A percentile compares a stretch with the other conserved stretches of the same genome.
phyloP scores from a whole-genome alignment of 2,329 filamentous ascomycete genomes.

The Colletotrichum sp. region DNA sequence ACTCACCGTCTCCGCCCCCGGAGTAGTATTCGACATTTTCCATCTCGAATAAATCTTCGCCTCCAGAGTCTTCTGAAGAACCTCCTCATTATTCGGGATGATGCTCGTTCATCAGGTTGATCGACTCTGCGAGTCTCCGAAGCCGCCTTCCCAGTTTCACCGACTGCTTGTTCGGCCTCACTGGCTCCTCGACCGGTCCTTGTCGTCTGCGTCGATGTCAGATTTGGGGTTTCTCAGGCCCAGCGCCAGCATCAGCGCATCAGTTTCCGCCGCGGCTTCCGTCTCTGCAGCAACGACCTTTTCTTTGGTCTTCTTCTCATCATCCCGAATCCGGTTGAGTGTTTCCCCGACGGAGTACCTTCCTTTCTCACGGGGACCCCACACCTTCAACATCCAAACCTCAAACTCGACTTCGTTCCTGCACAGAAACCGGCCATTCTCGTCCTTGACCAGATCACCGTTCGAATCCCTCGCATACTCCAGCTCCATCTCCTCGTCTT shows the following conservation, averaged over 20 bases:
- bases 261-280: neutral
- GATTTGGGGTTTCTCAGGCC: neutral
- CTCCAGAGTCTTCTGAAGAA: no score
- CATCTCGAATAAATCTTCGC: no score
- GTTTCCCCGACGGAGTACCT: neutral
- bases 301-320: neutral
- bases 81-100: no score
- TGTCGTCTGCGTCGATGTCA: neutral
- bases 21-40: no score
- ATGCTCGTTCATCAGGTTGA: no score
- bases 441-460: neutral
- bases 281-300: neutral
- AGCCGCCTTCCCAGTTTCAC: no score
- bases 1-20: no score
- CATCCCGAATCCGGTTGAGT: neutral
- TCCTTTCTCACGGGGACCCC: neutral
- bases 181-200: neutral
- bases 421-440: rapidly evolving
- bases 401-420: neutral
- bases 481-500: neutral
- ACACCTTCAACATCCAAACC: neutral
- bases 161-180: no score
- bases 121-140: no score
- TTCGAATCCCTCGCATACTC: neutral
- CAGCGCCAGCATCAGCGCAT: neutral